Conservation (phyloP, 495 filamentous ascomycete genomes). For the Apodospora peruviana region DNA sequence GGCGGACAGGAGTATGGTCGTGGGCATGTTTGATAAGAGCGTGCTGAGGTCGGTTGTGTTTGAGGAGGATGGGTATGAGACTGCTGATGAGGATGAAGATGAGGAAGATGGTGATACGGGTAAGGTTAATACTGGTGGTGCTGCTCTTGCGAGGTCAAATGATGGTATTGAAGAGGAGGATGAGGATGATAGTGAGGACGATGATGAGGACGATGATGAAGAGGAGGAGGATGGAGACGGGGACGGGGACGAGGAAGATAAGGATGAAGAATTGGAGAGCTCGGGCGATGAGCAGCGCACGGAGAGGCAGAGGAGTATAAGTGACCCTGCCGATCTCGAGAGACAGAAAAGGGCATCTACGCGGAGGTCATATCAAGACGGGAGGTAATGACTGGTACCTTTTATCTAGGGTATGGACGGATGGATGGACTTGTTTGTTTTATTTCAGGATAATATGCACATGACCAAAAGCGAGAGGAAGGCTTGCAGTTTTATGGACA, state of each 20-base stretch:
- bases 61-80: slow-evolving; percentile 35
- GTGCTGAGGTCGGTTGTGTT: slow-evolving; percentile 77
- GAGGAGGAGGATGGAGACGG: slow-evolving; percentile 14
- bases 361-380: slow-evolving; percentile 9
- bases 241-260: slow-evolving; percentile 6
- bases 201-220: slow-evolving; percentile 10
- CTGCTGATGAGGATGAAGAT: slow-evolving; percentile 4
- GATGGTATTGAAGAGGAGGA: slow-evolving; percentile 6
- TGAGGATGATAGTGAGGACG: slow-evolving; percentile 1
- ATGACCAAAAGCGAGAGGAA: no score
- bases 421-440: no score
- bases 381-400: not conserved
- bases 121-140: no score
- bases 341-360: slow-evolving; percentile 14
- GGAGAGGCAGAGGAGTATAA: slow-evolving; percentile 48
- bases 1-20: slow-evolving; percentile 75
- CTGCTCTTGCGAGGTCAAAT: no score
- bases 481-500: no score
- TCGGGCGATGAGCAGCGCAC: slow-evolving; percentile 44
- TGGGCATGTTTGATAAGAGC: slow-evolving; percentile 88
- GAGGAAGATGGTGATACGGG: slow-evolving; percentile 8
- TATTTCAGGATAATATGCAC: no score
- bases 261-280: slow-evolving; percentile 16
- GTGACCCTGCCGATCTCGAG: slow-evolving; percentile 35
- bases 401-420: no score